Evolutionary conservation across 345 rosid genomes (phyloP), one percentile per base, ranked within the genome.

Genomic region (Lepidium sativum): DNA sequence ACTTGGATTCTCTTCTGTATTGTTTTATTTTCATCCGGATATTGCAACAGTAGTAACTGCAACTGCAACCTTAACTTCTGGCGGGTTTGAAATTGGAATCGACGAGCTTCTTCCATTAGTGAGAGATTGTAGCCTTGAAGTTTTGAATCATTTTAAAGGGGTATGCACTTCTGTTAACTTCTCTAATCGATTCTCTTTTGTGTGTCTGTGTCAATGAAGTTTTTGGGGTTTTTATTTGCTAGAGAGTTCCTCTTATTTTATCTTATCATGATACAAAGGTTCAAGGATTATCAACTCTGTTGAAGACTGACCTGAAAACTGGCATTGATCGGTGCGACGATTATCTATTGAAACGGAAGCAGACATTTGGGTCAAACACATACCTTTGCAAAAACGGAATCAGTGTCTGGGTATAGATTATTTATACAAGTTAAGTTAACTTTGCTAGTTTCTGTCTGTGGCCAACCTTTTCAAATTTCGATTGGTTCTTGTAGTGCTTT

Each of bases 281-380:
- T 51, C 50, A 72, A 73, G 95, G 90, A 50, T 63, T 91, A 56
- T 75, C 88, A 39, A 15, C 3, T 49, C 14, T 63, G 78, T 71
- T 92, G 45, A 85, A 76, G 67, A 76, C 86, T 65, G 80, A 77
- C 60, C 21, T 81, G 44, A 75, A 81, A 62, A 58, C 4, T 9
- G 96, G 91, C 71, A 77, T 86, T 51, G 23, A 1, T 21, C 80
- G 79, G 32, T 75, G 76, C 58, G 87, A 85, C 56, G 58, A 47
- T 23, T 96, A 86, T 57, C 54, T 92, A 62, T 49, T 58, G 52
- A 67, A 62, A 34, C 85, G 95, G 9, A 82, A 63, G 74, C 70
- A 67, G 65, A 50, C 79, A n/a, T 92, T 82, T 77, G 98, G 95
- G 45, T 75, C 91, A 42, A 89, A 92, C 70, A 83, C 89, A 20